These are phyloP conservation scores for Paragyromitra xinjiangensis DNA, from an alignment of 495 filamentous ascomycete species.

Conservation along the genomic window DNA sequence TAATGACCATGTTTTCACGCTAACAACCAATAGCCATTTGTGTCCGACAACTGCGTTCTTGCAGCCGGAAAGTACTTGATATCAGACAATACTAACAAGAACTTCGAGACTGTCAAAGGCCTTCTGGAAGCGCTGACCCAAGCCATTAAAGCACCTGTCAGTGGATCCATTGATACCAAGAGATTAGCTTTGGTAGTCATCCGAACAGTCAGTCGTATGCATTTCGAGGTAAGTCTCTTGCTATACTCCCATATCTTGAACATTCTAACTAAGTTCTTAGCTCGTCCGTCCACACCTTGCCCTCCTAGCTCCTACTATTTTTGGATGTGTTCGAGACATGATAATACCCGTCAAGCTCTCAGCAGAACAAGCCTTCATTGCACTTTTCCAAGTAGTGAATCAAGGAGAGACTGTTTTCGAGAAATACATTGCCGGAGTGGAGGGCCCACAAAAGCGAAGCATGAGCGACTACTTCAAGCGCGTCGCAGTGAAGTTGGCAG, in stretches of 20 bases:
- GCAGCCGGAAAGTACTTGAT: constrained; percentile 96
- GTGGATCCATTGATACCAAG: constrained; percentile 79
- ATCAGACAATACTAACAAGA: constrained; percentile 65
- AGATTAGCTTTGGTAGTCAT: constrained; percentile 88
- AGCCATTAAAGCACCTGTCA: constrained; percentile 72
- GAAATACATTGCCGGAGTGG: constrained; percentile 76
- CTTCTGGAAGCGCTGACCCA: constrained; percentile 79
- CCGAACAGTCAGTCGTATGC: constrained; percentile 79
- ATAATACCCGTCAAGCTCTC: constrained; percentile 97
- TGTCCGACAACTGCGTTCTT: constrained; percentile 88
- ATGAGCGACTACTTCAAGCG: constrained; percentile 99
- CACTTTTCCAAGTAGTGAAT: constrained; percentile 92
- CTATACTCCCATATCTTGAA: not conserved
- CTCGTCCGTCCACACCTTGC: constrained; percentile 79
- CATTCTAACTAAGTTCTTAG: constrained; percentile 20
- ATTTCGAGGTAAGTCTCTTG: constrained; percentile 65
- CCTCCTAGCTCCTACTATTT: constrained; percentile 81
- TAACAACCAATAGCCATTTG: constrained; percentile 67
- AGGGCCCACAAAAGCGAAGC: constrained; percentile 73
- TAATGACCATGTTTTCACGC: constrained; percentile 9
- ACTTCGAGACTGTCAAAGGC: constrained; percentile 75
- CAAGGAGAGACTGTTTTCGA: constrained; percentile 88
- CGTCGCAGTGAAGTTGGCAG: constrained; percentile 80
- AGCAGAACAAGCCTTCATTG: constrained; percentile 91
- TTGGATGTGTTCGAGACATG: constrained; percentile 86